phyloP scores from a whole-genome alignment of 345 rosid genomes.

The Litchi chinensis region DNA sequence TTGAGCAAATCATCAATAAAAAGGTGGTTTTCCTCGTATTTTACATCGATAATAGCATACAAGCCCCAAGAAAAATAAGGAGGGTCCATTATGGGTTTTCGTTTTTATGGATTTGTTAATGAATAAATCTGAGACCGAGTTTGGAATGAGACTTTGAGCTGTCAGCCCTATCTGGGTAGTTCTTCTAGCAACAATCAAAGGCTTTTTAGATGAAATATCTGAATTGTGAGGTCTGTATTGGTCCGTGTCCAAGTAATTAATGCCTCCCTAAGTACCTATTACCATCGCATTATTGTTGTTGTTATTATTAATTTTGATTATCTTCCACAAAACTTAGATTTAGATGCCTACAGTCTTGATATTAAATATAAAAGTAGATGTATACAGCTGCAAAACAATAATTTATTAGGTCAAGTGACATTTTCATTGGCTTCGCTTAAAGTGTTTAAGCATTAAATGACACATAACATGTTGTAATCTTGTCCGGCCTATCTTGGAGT shows the following conservation, averaged over 20 bases:
- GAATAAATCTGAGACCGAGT: too few relatives aligned
- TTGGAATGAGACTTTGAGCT: too few relatives aligned
- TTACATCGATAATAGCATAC: too few relatives aligned
- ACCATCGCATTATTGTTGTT: not conserved
- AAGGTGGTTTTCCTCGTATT: too few relatives aligned
- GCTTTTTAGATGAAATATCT: not conserved
- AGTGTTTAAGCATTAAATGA: conserved; percentile 8
- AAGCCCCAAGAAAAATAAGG: too few relatives aligned
- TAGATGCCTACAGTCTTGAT: not conserved
- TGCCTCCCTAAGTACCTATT: not conserved
- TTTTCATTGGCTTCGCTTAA: not conserved
- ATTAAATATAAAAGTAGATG: not conserved
- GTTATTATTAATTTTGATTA: not conserved
- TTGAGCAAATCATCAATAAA: too few relatives aligned
- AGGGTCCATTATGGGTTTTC: too few relatives aligned
- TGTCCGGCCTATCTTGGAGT: conserved; percentile 10
- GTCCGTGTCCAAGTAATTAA: too few relatives aligned
- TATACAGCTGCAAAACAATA: not conserved
- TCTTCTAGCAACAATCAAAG: too few relatives aligned
- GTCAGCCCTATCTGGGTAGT: too few relatives aligned
- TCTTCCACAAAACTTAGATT: not conserved
- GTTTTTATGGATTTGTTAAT: too few relatives aligned
- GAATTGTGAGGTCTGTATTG: not conserved
- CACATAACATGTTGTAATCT: conserved; percentile 14
- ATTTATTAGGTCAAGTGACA: conserved; percentile 8